Percentiles rank a stretch among this genome's conserved stretches.
Evolutionary conservation across 371 early-diverging fungal genomes (phyloP).

Genomic region (Mortierella sp.): DNA sequence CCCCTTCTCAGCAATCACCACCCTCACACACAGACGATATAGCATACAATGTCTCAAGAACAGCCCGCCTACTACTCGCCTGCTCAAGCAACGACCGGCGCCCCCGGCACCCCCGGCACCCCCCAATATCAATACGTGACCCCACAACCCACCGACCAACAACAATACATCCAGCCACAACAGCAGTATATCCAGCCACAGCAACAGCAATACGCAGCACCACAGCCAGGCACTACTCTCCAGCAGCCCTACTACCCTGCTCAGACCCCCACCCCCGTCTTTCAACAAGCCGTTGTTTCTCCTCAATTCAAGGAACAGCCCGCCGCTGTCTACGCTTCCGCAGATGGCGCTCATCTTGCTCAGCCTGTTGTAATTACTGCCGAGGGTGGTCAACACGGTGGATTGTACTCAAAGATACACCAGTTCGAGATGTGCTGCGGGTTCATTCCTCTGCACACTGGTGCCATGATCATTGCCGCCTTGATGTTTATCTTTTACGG

Average conservation of each 20-base stretch:
- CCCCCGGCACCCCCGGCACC: constrained; percentile 16
- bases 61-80: constrained; percentile 36
- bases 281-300: not conserved
- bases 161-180: constrained; percentile 7
- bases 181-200: not conserved
- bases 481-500: constrained; percentile 44
- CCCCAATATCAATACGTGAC: constrained; percentile 16
- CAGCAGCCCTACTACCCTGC: constrained; percentile 26
- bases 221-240: not conserved
- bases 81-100: constrained; percentile 13
- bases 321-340: constrained; percentile 13
- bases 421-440: constrained; percentile 42
- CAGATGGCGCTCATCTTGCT: constrained; percentile 16
- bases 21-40: not conserved
- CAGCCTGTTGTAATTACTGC: constrained; percentile 16
- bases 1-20: not conserved
- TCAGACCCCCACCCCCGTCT: constrained; percentile 5
- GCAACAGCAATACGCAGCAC: not conserved
- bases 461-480: constrained; percentile 39
- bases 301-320: constrained; percentile 15
- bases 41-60: constrained; percentile 26
- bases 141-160: not conserved
- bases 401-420: constrained; percentile 33
- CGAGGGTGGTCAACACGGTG: constrained; percentile 16
- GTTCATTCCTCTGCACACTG: constrained; percentile 45